Evolutionary conservation across 1,139 yeast species (phyloP), one percentile per base, ranked within the genome.

Genomic region (Ogataea hybrid): DNA sequence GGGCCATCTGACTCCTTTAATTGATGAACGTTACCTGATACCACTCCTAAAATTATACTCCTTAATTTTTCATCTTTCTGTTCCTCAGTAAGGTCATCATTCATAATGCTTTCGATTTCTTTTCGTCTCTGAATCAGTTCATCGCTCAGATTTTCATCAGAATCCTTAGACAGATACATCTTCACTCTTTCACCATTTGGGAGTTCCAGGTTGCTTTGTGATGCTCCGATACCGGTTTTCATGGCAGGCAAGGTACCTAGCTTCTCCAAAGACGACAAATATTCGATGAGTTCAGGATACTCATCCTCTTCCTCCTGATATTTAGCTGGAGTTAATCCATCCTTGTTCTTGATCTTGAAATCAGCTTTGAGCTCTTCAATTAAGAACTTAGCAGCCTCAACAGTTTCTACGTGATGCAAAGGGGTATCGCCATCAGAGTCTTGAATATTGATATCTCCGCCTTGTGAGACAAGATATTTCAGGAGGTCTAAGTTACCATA

Each of bases 391-490:
- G 96, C 97, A 1, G 80, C 73, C 2, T 62, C 67, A 0, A 76
- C 65, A 44, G 81, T 84, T 59, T 94, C 98, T 21, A 81, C 88
- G 51, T 89, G 95, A 61, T 92, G 97, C 49, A 92, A 70, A 0
- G 98, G 97, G 0, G 97, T 85, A 56, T 92, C 99, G 1, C 98
- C 97, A 54, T 94, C 98, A 25, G 69, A 69, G 55, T 92, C 99
- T 47, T 73, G 80, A 28, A 90, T 68, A 61, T 92, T 88, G 22
- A 88, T 76, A 58, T 92, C 81, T 4, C 97, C 98, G 2, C 87
- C 85, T 10, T 57, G 62, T 3, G 41, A 32, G 17, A 87, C 67
- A 40, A 92, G 71, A 47, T 72, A 74, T 42, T 68, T 64, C 38
- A 94, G 68, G 35, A 94, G 68, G 8, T 83, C 89, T 7, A 68